Evolutionary conservation across 495 filamentous ascomycete species (phyloP), one percentile per base, ranked within the genome.

Genomic region (Platismatia glauca): DNA sequence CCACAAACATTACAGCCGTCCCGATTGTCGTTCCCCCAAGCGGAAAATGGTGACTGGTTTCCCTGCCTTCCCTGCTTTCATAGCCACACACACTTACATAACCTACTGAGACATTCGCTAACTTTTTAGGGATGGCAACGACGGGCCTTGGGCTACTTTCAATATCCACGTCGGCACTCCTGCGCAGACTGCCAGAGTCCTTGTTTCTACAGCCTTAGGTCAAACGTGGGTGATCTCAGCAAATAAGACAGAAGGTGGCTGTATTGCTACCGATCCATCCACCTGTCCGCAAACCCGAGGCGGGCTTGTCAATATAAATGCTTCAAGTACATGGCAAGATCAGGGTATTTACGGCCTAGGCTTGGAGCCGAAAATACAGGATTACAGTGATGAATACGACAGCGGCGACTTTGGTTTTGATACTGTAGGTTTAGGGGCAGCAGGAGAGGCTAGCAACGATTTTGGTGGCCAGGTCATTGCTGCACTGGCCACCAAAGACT

Each of bases 381-480:
- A 78, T 16, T 79, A 80, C 63, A 63, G 63, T 1, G 71, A 71
- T 22, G 71, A 70, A 62, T 76, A 76, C 20, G 61, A 75, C 50
- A 75, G 71, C 66, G 78, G 75, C 24, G 59, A 74, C 53, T 84
- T 75, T 64, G 82, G 80, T 1, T 72, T 76, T 18, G 83, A 85
- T 37, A 79, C 74, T 2, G 50, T 85, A 9, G 76, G 75, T 3
- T 59, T 84, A 1, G 79, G 80, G 34, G 73, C 59, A 35, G 53
- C 57, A 37, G 66, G 66, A 27, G 35, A 61, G 57, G 67, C 69
- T 15, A 78, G 78, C 31, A 72, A 76, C 1, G 71, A 70, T 35
- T 57, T 83, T 29, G 63, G 73, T 8, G 74, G 79, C 68, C 76
- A 78, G 57, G 75, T 78, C 9, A 73, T 86, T 22, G 78, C 74